Base-by-base conservation (phyloP, 768 basidiomycete genomes). In the Tremella mesenterica region DNA sequence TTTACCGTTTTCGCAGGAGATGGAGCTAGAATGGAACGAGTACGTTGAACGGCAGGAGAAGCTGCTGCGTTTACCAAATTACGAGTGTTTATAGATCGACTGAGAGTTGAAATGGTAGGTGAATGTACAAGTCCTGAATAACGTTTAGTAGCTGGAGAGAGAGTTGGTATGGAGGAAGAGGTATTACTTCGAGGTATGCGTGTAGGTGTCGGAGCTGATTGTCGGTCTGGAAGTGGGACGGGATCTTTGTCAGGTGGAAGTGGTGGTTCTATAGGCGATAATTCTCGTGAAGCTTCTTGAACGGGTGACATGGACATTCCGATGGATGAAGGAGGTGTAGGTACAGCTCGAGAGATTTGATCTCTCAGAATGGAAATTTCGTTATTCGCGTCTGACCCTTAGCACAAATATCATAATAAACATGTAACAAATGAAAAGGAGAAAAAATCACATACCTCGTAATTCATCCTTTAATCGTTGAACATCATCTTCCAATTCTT, bases 401-500 rank as follows among this genome's bases (percentile, higher is more conserved):
- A 44, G 55, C 44, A 48, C n/a, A n/a, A 26, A 1, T 33, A 3
- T 18, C 21, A 38, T 23, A n/a, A 12, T n/a, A 20, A 36, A 30
- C 25, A 44, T 25, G 39, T 73, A 26, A 36, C 28, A 14, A 48
- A 30, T 39, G 16, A 51, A 26, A 13, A 8, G n/a, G n/a, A n/a
- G n/a, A n/a, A n/a, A n/a, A n/a, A n/a, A 23, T 5, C 4, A 59
- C 77, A 56, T 60, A 88, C 93, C 93, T 82, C 91, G 78, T 36
- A 96, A 75, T 68, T 97, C 92, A 65, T 97, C 95, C 71, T 83
- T 89, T 54, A 93, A 71, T 41, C 95, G 81, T 73, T 97, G 95
- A 44, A 79, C 81, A 64, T 92, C 86, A 72, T 93, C 92, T 67
- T 96, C 91, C 39, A 95, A 69, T 59, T 79, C 83, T 3, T 89